Conservation (phyloP, 2,329 filamentous ascomycete genomes). For the Aspergillus sp. region DNA sequence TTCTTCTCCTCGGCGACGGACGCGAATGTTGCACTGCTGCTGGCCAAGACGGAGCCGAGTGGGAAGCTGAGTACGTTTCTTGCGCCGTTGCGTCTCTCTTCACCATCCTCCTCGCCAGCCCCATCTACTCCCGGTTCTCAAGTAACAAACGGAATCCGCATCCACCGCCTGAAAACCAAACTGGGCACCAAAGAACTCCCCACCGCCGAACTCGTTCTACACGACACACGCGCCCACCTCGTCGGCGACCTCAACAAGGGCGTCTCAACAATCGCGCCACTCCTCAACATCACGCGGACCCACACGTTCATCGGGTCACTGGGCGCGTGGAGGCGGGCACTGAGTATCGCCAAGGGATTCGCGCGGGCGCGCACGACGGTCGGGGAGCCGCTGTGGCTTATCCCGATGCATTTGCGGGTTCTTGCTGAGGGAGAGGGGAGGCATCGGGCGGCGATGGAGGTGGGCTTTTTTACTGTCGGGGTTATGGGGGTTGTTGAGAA, state of each 20-base stretch:
- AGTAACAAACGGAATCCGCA: slow-evolving; percentile 66
- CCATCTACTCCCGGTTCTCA: slow-evolving; percentile 29
- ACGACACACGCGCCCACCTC: slow-evolving; percentile 66
- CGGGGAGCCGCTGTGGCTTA: slow-evolving; percentile 43
- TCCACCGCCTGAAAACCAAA: slow-evolving; percentile 74
- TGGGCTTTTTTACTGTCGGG: slow-evolving; percentile 40
- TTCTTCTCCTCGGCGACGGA: slow-evolving; percentile 73
- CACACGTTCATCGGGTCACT: slow-evolving; percentile 48
- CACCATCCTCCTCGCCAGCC: neutral
- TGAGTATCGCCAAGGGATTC: slow-evolving; percentile 48
- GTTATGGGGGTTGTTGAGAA: slow-evolving; percentile 58
- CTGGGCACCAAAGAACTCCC: slow-evolving; percentile 71
- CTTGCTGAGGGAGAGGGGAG: slow-evolving; percentile 45
- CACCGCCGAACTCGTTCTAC: slow-evolving; percentile 72
- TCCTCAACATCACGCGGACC: slow-evolving; percentile 67
- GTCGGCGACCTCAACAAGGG: slow-evolving; percentile 70
- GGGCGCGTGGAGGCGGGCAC: slow-evolving; percentile 43
- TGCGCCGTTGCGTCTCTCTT: slow-evolving; percentile 57
- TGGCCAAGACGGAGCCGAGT: slow-evolving; percentile 61
- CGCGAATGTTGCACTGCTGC: slow-evolving; percentile 65
- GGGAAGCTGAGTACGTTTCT: slow-evolving; percentile 66
- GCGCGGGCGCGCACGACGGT: slow-evolving; percentile 44
- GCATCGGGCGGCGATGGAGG: slow-evolving; percentile 43
- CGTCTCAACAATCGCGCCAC: slow-evolving; percentile 68
- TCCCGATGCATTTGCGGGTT: slow-evolving; percentile 47